Evolutionary conservation across 495 filamentous ascomycete genomes (phyloP).

Genomic region (Podospora pseudocomata): DNA sequence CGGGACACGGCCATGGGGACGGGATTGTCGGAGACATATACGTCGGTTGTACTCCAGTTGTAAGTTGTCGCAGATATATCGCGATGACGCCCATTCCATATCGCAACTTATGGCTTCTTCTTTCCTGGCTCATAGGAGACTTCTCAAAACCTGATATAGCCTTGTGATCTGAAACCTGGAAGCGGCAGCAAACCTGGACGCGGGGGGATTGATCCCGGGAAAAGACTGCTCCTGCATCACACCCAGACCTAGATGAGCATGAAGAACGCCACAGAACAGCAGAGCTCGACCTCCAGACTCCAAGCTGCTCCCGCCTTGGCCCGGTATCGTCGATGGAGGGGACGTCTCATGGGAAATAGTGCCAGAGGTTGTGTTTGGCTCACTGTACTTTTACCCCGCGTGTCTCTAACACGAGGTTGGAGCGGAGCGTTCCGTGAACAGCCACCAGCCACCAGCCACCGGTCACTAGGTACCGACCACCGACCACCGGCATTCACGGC

Average conservation of each 20-base stretch:
- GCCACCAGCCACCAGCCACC: neutral
- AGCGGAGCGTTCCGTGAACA: neutral
- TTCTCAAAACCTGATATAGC: neutral
- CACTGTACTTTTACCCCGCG: slow-evolving; percentile 24
- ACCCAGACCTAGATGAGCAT: neutral
- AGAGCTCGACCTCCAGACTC: too few species aligned
- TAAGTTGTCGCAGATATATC: neutral
- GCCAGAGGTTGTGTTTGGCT: slow-evolving; percentile 9
- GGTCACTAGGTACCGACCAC: neutral
- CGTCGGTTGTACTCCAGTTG: neutral
- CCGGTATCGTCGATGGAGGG: slow-evolving; percentile 20
- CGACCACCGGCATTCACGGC: neutral
- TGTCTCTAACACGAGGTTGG: slow-evolving; percentile 20
- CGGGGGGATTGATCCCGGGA: neutral
- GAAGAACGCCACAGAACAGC: neutral
- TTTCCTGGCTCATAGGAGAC: too few species aligned
- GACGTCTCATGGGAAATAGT: slow-evolving; percentile 28
- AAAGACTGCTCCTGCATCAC: neutral
- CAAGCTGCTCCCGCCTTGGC: slow-evolving; percentile 9
- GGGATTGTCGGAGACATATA: neutral
- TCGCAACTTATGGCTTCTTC: neutral
- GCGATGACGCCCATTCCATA: neutral
- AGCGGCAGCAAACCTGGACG: neutral
- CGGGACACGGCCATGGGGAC: neutral
- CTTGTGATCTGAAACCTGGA: neutral